Conservation (phyloP, 2,329 filamentous ascomycete species). For the Chalaropsis ovoidea region DNA sequence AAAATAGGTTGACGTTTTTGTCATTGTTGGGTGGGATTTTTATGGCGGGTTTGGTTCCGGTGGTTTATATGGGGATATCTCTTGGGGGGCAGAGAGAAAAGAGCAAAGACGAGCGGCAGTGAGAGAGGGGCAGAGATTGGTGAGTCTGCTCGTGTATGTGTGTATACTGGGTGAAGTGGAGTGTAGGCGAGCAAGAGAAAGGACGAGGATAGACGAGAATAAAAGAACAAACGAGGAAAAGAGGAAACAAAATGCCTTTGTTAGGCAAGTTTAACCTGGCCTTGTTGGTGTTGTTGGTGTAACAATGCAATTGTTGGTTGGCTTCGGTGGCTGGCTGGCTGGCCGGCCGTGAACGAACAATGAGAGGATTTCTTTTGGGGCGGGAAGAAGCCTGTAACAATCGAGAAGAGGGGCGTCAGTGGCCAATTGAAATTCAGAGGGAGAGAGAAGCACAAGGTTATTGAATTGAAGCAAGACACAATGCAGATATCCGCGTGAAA, state of each 20-base stretch:
- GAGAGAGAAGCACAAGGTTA: no score
- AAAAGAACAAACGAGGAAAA: background rate
- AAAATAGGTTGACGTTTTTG: background rate
- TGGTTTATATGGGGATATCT: background rate
- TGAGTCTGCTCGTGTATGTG: background rate
- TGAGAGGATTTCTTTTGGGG: background rate
- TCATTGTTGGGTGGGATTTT: background rate
- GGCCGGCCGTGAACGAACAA: background rate
- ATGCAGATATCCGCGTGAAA: no score
- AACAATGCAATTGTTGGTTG: conserved; percentile 6
- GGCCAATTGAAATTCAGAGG: no score
- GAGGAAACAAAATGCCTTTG: background rate
- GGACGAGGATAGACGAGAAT: background rate
- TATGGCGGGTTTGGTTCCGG: background rate
- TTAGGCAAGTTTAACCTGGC: background rate
- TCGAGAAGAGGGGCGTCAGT: background rate
- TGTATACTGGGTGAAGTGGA: background rate
- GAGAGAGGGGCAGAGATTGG: background rate
- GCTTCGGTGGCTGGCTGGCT: background rate
- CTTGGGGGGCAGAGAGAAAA: background rate
- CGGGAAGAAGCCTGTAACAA: background rate
- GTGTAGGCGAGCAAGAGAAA: background rate
- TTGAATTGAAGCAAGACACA: no score
- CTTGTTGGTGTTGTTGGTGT: background rate
- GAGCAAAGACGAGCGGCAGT: background rate